Evolutionary conservation across 768 basidiomycete species (phyloP).

Genomic region (Lactarius hengduanensis): DNA sequence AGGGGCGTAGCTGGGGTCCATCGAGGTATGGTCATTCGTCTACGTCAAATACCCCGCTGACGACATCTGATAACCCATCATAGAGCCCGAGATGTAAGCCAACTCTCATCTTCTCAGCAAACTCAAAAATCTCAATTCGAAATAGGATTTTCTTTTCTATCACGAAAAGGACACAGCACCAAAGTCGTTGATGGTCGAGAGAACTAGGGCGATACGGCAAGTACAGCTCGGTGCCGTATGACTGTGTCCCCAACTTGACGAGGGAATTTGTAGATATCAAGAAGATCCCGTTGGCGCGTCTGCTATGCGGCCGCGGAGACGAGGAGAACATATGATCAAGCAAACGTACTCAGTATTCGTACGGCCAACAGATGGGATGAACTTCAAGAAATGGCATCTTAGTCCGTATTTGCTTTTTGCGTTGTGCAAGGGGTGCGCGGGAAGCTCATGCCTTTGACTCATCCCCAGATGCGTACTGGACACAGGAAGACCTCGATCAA

Average conservation of each 20-base stretch:
- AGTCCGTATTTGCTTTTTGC: conserved; percentile 33
- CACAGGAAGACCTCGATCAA: conserved; percentile 55
- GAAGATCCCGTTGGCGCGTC: conserved; percentile 29
- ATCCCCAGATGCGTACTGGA: conserved; percentile 73
- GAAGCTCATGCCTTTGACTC: conserved; percentile 1
- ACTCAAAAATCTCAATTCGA: not conserved
- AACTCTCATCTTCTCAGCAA: not conserved
- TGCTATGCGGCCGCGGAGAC: conserved; percentile 25
- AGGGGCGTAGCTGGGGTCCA: conserved; percentile 41
- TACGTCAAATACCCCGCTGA: conserved; percentile 7
- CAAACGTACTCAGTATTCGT: conserved; percentile 43
- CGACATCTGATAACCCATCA: not conserved
- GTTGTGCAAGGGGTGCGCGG: not conserved
- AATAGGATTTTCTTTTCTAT: conserved; percentile 42
- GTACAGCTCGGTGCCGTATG: conserved; percentile 5
- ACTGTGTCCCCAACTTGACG: not conserved
- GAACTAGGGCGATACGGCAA: conserved; percentile 32
- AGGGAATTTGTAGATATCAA: conserved; percentile 28
- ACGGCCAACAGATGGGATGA: conserved; percentile 32
- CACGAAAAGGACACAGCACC: conserved; percentile 39
- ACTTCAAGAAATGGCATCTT: conserved; percentile 39
- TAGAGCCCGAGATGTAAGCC: conserved; percentile 26
- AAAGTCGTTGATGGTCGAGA: conserved; percentile 31
- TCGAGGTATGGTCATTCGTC: conserved; percentile 35
- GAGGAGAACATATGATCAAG: conserved; percentile 35